Base-by-base conservation (phyloP, 208 protist genomes). In the Trypanosoma vivax region DNA sequence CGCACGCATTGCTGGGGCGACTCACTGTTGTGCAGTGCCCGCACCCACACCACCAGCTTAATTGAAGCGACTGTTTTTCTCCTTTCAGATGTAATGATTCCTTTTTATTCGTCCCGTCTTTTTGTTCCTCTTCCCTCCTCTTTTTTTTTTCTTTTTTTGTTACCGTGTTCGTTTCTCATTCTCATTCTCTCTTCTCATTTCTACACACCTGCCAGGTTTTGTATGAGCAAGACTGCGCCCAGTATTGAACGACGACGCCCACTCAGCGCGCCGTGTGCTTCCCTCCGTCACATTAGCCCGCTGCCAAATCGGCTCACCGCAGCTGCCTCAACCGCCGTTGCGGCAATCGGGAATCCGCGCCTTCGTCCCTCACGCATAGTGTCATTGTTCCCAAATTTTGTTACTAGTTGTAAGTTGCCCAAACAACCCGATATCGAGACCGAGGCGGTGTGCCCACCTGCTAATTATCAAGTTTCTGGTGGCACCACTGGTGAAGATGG, bases 261-360 rank as follows among this genome's bases (percentile, higher is more conserved):
- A n/a, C 29, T 62, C 46, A 68, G 61, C 55, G 61, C 61, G 21
- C 61, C 61, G 5, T 68, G 61, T 38, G 61, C 61, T 5, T 47
- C 48, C 34, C n/a, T 68, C 19, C 43, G 61, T 16, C 61, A 68
- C 25, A n/a, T 68, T 6, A 35, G 51, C 37, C 13, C 30, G 6
- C 21, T 34, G 13, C 11, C 46, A 16, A 41, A 50, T 27, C 13
- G 5, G 13, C 35, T 41, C 3, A 27, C 10, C 31, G 30, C 27
- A 6, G 35, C 34, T 19, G 29, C 42, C n/a, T 37, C 51, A 37
- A 48, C 50, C 46, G 47, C 43, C 19, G 33, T 19, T 2, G 40
- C 46, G 1, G 38, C 53, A 14, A 43, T 60, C 19, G 34, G 28
- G 5, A 55, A 62, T 16, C 52, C 52, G 2, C 50, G 52, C 5